These are phyloP conservation scores for Candida cerambycidarum DNA, from an alignment of 805 yeast species.

Conservation along the genomic window DNA sequence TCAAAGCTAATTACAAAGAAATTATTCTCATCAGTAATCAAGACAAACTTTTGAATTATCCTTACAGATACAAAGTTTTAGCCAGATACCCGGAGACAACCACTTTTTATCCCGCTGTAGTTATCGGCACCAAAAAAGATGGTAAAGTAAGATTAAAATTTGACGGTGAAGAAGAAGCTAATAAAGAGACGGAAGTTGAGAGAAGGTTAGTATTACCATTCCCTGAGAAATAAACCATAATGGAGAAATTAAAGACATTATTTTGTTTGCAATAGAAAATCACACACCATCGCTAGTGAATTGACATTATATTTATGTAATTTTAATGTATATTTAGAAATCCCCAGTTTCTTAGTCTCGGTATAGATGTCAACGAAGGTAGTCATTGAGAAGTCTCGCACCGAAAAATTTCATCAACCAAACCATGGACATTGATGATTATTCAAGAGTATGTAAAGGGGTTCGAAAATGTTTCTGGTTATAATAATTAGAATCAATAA, in stretches of 20 bases:
- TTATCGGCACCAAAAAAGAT: constrained; percentile 71
- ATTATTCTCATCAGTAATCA: constrained; percentile 61
- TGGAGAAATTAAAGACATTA: not conserved
- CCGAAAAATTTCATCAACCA: constrained; percentile 3
- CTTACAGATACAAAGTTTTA: constrained; percentile 76
- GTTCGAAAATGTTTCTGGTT: no score
- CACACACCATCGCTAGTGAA: no score
- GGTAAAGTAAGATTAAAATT: constrained; percentile 78
- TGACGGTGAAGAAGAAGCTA: constrained; percentile 97
- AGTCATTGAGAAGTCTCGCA: constrained; percentile 1
- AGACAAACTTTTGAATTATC: constrained; percentile 51
- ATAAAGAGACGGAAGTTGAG: constrained; percentile 91
- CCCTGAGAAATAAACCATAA: constrained; percentile 35
- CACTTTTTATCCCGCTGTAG: constrained; percentile 93
- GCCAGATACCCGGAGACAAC: constrained; percentile 98
- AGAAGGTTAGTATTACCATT: constrained; percentile 79
- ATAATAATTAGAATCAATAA: not conserved
- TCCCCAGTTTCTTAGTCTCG: not conserved
- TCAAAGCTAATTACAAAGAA: constrained; percentile 81
- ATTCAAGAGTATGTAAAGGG: constrained; percentile 53
- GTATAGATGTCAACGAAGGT: not conserved
- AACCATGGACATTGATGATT: constrained; percentile 60
- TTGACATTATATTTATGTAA: not conserved
- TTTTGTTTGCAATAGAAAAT: no score
- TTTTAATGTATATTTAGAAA: not conserved